A percentile compares a stretch with the other conserved stretches of the same genome.
Evolutionary conservation across 1,284 basidiomycete species (phyloP).

Genomic region (Microstroma glucosiphilum): DNA sequence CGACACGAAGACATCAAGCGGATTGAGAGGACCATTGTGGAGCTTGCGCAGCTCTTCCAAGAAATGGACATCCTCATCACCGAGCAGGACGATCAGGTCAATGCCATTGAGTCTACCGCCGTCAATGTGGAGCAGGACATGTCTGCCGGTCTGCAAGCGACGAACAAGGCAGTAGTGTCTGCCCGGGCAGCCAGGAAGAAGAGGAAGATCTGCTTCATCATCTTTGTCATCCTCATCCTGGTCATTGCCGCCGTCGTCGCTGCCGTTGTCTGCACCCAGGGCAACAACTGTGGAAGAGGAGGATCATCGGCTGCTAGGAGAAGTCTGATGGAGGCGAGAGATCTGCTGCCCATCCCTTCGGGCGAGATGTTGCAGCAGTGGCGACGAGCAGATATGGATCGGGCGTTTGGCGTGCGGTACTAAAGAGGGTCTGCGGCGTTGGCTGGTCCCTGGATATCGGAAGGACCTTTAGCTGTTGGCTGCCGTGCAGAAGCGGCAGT

Average conservation of each 20-base stretch:
- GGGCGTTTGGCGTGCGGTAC: slow-evolving; percentile 3
- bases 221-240: slow-evolving; percentile 34
- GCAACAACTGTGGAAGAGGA: slow-evolving; percentile 11
- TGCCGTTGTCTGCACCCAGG: slow-evolving; percentile 30
- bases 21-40: slow-evolving; percentile 79
- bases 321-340: not conserved
- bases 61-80: slow-evolving; percentile 56
- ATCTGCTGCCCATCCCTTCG: not conserved
- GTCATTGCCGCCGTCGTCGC: slow-evolving; percentile 35
- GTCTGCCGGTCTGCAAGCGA: slow-evolving; percentile 55
- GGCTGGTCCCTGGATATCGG: not conserved
- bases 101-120: slow-evolving; percentile 42
- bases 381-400: not conserved
- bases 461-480: not conserved
- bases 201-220: slow-evolving; percentile 50
- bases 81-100: slow-evolving; percentile 48
- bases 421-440: not conserved
- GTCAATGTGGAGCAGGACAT: slow-evolving; percentile 43
- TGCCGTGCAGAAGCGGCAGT: too few species aligned
- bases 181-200: slow-evolving; percentile 71
- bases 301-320: too few species aligned
- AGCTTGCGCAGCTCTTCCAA: slow-evolving; percentile 79
- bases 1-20: slow-evolving; percentile 79
- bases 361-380: not conserved
- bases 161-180: slow-evolving; percentile 64